Conservation (phyloP, 2,329 filamentous ascomycete genomes). For the Proliferodiscus dingleyae region DNA sequence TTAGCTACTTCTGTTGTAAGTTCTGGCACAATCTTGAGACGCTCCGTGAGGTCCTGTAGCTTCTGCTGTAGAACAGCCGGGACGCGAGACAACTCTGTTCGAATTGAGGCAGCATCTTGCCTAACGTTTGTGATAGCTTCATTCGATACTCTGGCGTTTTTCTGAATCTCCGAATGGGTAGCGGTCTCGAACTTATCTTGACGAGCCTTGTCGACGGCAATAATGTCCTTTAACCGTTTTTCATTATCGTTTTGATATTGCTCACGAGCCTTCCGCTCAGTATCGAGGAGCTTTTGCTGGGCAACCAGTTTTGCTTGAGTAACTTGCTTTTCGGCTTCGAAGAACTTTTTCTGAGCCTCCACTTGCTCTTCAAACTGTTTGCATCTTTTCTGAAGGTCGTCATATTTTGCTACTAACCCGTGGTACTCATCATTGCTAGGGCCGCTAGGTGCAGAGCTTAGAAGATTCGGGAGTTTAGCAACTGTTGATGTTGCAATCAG, state of each 20-base stretch:
- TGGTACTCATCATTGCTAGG: neutral
- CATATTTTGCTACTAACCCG: neutral
- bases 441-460: neutral
- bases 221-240: neutral
- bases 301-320: slow-evolving; percentile 1
- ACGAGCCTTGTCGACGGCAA: neutral
- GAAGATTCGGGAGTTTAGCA: slow-evolving; percentile 6
- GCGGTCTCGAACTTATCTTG: neutral
- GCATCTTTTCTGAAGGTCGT: slow-evolving; percentile 8
- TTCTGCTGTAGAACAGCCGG: neutral
- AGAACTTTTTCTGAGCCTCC: slow-evolving; percentile 8
- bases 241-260: no score
- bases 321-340: slow-evolving; percentile 9
- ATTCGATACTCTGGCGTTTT: neutral
- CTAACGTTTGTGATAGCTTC: neutral
- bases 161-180: neutral
- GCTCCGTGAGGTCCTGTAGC: neutral
- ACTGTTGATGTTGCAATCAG: slow-evolving; percentile 1
- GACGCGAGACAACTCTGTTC: neutral
- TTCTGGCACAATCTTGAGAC: neutral
- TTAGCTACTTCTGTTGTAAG: neutral
- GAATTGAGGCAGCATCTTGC: neutral
- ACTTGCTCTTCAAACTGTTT: slow-evolving; percentile 6
- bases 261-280: no score
- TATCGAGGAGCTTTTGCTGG: neutral